Conservation (phyloP, 805 yeast species). For the Phaffomyces opuntiae region DNA sequence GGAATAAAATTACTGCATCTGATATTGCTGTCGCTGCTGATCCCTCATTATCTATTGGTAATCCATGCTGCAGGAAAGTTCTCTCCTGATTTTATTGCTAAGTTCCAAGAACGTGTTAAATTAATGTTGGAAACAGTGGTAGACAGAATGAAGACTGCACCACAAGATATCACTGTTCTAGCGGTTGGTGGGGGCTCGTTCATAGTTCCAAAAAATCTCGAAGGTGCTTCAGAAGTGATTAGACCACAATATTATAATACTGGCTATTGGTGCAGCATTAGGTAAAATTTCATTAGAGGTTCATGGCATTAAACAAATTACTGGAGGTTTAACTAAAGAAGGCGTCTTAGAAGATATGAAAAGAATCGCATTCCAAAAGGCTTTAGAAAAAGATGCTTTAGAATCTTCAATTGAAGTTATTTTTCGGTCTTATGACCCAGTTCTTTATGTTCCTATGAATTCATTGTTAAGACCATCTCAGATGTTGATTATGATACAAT, state of each 20-base stretch:
- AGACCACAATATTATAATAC: conserved; percentile 38
- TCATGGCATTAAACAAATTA: conserved; percentile 6
- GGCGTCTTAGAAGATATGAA: conserved; percentile 16
- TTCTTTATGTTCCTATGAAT: conserved; percentile 25
- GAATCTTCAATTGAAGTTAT: conserved; percentile 22
- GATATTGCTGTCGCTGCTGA: conserved; percentile 27
- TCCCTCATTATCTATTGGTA: conserved; percentile 7
- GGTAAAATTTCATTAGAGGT: conserved; percentile 9
- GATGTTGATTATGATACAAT: conserved; percentile 19
- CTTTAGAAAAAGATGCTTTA: conserved; percentile 22
- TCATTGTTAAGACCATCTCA: conserved; percentile 15
- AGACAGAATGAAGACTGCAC: conserved; percentile 40
- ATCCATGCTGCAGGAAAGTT: conserved; percentile 20
- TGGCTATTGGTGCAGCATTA: conserved; percentile 44
- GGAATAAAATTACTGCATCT: conserved; percentile 33
- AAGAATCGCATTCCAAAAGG: conserved; percentile 15
- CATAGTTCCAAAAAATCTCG: conserved; percentile 30
- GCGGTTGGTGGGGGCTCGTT: conserved; percentile 48
- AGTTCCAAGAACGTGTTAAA: conserved; percentile 11
- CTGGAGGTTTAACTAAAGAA: conserved; percentile 10
- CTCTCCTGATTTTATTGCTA: conserved; percentile 10
- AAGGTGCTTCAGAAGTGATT: conserved; percentile 37
- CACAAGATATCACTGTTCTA: conserved; percentile 37
- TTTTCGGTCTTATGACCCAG: conserved; percentile 21
- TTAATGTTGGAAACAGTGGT: conserved; percentile 27